Evolutionary conservation across 805 yeast genomes (phyloP).

Genomic region (Ogataea corticis): DNA sequence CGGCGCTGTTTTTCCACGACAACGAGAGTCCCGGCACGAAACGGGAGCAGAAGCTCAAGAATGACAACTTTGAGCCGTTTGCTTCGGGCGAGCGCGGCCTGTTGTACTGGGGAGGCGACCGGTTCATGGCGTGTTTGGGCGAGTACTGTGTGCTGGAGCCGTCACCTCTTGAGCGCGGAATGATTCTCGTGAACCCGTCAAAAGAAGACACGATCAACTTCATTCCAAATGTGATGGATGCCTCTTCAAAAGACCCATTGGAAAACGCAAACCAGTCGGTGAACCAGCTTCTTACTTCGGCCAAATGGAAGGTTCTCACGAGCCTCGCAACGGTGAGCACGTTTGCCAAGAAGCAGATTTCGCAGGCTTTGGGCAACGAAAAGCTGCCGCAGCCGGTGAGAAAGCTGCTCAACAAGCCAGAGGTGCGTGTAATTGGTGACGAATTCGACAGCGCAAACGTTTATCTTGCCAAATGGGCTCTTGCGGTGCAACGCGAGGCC

Average conservation of each 20-base stretch:
- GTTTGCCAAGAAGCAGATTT: constrained; percentile 64
- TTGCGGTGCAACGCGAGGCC: constrained; percentile 90
- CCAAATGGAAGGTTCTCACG: constrained; percentile 86
- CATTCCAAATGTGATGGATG: constrained; percentile 42
- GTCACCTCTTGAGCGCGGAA: constrained; percentile 70
- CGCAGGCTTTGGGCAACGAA: constrained; percentile 48
- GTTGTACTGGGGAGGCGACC: constrained; percentile 90
- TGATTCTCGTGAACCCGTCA: constrained; percentile 78
- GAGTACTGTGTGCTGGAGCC: constrained; percentile 61
- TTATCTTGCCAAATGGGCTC: constrained; percentile 95
- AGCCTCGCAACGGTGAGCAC: constrained; percentile 78
- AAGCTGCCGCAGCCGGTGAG: constrained; percentile 55
- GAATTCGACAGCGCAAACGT: constrained; percentile 93
- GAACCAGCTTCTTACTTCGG: constrained; percentile 54
- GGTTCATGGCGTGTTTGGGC: constrained; percentile 59
- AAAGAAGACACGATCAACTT: constrained; percentile 63
- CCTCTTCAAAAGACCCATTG: constrained; percentile 32
- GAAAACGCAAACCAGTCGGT: constrained; percentile 38
- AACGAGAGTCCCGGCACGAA: constrained; percentile 77
- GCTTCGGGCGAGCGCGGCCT: constrained; percentile 43
- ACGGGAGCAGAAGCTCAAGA: constrained; percentile 56
- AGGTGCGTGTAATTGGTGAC: constrained; percentile 75
- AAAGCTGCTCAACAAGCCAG: constrained; percentile 69
- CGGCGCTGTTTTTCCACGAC: constrained; percentile 91
- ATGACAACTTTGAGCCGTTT: constrained; percentile 74